Percentiles rank a stretch among this genome's conserved stretches.
phyloP scores from a whole-genome alignment of 2,329 filamentous ascomycete species.

The Colletotrichum sidae region DNA sequence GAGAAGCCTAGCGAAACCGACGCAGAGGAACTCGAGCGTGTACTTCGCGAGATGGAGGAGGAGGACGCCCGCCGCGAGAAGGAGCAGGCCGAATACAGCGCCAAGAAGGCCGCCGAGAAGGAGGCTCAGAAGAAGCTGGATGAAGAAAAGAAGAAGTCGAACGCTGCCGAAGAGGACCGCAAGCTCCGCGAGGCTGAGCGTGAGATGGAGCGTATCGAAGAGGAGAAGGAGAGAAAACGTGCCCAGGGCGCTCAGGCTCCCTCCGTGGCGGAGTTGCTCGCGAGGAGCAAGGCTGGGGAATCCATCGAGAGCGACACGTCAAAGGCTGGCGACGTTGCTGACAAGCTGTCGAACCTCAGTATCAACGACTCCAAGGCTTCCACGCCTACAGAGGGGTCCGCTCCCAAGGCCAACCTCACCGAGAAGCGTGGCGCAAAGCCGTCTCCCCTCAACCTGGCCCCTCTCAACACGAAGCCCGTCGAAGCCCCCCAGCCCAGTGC shows the following conservation, averaged over 20 bases:
- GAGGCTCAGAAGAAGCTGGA: slow-evolving; percentile 61
- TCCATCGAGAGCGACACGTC: slow-evolving; percentile 48
- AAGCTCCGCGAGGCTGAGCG: slow-evolving; percentile 79
- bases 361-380: slow-evolving; percentile 56
- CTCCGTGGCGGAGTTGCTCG: slow-evolving; percentile 64
- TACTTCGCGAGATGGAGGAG: slow-evolving; percentile 73
- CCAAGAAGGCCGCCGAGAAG: slow-evolving; percentile 56
- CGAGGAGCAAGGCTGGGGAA: slow-evolving; percentile 51
- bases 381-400: slow-evolving; percentile 56
- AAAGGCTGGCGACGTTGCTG: slow-evolving; percentile 53
- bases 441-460: slow-evolving; percentile 85
- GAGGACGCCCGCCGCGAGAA: slow-evolving; percentile 62
- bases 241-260: slow-evolving; percentile 58
- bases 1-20: slow-evolving; percentile 53
- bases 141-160: slow-evolving; percentile 60
- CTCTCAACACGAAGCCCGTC: slow-evolving; percentile 83
- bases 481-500: slow-evolving; percentile 94
- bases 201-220: slow-evolving; percentile 79
- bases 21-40: slow-evolving; percentile 68
- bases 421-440: slow-evolving; percentile 79
- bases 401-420: slow-evolving; percentile 63
- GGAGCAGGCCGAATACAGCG: slow-evolving; percentile 53
- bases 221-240: slow-evolving; percentile 73
- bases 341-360: slow-evolving; percentile 65
- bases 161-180: slow-evolving; percentile 68